Conservation (phyloP, 371 early-diverging fungal species). For the Mortierella sp. region DNA sequence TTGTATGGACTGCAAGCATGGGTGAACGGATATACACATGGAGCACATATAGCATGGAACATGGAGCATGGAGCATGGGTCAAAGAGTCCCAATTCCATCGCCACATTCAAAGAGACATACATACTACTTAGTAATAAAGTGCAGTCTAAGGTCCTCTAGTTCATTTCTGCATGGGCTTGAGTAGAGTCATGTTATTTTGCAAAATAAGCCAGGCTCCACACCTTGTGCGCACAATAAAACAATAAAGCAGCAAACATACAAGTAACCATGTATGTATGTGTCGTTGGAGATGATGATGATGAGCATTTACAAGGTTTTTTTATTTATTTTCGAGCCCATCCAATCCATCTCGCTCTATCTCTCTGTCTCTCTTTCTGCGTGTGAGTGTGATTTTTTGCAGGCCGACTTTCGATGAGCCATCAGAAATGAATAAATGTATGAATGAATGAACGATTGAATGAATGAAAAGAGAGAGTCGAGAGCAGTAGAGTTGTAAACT, state of each 20-base stretch:
- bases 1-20: constrained; percentile 3
- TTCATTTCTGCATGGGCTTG: no score
- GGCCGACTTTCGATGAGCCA: constrained; percentile 13
- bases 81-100: no score
- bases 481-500: not conserved
- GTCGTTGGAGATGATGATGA: not conserved
- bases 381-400: not conserved
- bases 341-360: not conserved
- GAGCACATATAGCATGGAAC: not conserved
- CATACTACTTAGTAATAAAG: no score
- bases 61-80: no score
- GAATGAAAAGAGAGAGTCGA: not conserved
- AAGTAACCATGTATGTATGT: not conserved
- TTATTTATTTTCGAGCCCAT: constrained; percentile 9
- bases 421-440: constrained; percentile 1
- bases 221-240: not conserved
- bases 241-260: not conserved
- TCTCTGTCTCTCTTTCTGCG: not conserved
- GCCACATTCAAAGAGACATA: no score
- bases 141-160: no score
- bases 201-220: not conserved
- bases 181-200: no score
- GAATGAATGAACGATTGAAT: no score
- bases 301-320: constrained; percentile 9
- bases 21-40: not conserved